Evolutionary conservation across 176 grass and related monocot genomes (phyloP).

Genomic region (Triticum dicoccoides): DNA sequence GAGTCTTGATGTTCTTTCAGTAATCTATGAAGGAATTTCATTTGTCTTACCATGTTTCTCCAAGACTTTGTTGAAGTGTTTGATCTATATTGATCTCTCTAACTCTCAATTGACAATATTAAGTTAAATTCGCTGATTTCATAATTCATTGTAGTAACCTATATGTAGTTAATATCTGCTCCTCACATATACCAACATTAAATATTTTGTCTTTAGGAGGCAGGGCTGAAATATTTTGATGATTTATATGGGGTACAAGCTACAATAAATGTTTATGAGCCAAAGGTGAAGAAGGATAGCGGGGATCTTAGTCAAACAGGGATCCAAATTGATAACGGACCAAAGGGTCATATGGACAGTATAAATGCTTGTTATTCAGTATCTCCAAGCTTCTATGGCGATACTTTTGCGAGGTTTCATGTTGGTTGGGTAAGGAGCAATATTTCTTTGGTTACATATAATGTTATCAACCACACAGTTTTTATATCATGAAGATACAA

Average conservation of each 20-base stretch:
- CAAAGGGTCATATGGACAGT: not conserved
- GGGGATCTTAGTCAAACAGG: not conserved
- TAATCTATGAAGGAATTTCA: not conserved
- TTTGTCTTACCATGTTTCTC: not conserved
- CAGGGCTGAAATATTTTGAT: not conserved
- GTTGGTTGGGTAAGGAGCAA: slow-evolving; percentile 1
- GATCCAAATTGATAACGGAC: not conserved
- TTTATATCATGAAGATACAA: not conserved
- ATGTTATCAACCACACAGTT: not conserved
- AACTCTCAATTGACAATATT: not conserved
- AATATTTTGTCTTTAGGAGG: not conserved
- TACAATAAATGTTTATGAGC: not conserved
- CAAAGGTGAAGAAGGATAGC: not conserved
- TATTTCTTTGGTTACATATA: not conserved
- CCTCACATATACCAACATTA: not conserved
- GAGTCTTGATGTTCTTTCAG: not conserved
- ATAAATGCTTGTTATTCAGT: not conserved
- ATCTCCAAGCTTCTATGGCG: not conserved
- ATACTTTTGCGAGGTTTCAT: slow-evolving; percentile 21
- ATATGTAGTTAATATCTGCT: not conserved
- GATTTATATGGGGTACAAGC: not conserved
- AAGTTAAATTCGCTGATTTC: not conserved
- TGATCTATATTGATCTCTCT: not conserved
- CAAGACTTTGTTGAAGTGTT: not conserved
- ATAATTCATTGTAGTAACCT: not conserved